phyloP scores from a whole-genome alignment of 805 yeast genomes.

The Candida ovalis region DNA sequence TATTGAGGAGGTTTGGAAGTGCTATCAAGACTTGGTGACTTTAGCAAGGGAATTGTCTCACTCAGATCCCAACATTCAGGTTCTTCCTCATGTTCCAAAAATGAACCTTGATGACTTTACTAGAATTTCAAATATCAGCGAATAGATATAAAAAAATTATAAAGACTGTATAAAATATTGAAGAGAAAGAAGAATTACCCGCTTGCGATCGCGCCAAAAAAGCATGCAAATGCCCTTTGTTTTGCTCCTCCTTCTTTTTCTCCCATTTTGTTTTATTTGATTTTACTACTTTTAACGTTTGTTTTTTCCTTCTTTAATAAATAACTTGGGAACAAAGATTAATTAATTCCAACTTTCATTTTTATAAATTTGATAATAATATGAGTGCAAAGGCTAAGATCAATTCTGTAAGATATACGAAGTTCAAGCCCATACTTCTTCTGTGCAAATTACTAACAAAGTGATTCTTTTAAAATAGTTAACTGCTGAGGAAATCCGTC shows the following conservation, averaged over 20 bases:
- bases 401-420: conserved; percentile 16
- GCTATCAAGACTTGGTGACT: conserved; percentile 21
- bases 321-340: too few relatives aligned
- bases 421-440: neutral
- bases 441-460: neutral
- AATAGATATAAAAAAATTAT: neutral
- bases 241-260: conserved; percentile 3
- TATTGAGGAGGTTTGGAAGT: conserved; percentile 19
- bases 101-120: conserved; percentile 15
- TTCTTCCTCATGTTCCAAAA: conserved; percentile 22
- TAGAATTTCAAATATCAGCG: conserved; percentile 1
- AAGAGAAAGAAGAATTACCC: neutral
- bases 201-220: neutral
- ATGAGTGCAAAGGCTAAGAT: conserved; percentile 21
- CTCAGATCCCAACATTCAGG: conserved; percentile 23
- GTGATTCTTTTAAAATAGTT: conserved; percentile 11
- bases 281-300: too few relatives aligned
- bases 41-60: conserved; percentile 16
- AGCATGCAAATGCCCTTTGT: neutral
- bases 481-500: conserved; percentile 33
- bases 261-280: neutral
- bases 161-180: neutral
- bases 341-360: too few relatives aligned
- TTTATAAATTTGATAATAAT: neutral
- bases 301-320: too few relatives aligned